Conservation (phyloP, 345 rosid genomes). For the Eucalyptus erythrocorys region DNA sequence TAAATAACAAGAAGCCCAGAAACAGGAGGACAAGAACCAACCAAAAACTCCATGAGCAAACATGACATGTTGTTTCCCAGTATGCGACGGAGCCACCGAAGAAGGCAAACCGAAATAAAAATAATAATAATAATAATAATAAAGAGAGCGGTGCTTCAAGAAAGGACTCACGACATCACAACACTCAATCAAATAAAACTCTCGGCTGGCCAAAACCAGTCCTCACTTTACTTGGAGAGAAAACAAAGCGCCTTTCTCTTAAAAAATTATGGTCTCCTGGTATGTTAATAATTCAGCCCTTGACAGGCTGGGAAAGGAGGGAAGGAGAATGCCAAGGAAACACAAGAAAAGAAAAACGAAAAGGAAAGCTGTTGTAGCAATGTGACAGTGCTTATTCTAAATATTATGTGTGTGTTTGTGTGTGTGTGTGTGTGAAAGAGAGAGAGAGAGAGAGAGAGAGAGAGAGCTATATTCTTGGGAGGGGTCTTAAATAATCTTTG, state of each 20-base stretch:
- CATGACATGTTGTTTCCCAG: neutral
- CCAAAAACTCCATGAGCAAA: neutral
- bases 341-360: neutral
- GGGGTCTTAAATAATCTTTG: neutral
- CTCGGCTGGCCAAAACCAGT: conserved; percentile 4
- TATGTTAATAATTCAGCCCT: conserved; percentile 33
- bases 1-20: neutral
- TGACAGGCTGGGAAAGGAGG: conserved; percentile 66
- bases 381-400: neutral
- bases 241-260: conserved; percentile 22
- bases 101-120: neutral
- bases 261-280: conserved; percentile 1
- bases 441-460: conserved; percentile 4
- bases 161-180: neutral
- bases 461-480: neutral
- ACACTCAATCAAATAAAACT: neutral
- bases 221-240: conserved; percentile 19
- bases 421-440: no score
- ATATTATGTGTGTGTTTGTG: neutral
- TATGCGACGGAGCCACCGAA: conserved; percentile 19
- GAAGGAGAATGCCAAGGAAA: conserved; percentile 3
- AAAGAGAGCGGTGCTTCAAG: neutral
- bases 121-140: no score
- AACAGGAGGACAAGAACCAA: neutral
- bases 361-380: conserved; percentile 17